These are phyloP conservation scores for Phytophthora lateralis DNA, from an alignment of 352 stramenopile genomes.

Conservation along the genomic window DNA sequence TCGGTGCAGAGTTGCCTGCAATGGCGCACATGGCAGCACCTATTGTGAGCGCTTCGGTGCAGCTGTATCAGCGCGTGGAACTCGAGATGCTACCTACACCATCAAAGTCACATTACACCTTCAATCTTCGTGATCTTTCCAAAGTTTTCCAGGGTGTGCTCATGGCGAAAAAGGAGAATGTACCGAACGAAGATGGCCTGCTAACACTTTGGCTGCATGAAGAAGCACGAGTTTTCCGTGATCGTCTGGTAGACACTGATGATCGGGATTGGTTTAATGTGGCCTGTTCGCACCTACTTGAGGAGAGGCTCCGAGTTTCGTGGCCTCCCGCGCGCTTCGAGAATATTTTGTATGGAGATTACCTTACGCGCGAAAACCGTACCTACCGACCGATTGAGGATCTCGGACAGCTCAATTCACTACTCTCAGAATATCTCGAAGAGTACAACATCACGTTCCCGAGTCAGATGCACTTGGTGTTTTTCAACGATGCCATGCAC, in stretches of 20 bases:
- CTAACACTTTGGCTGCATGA: constrained; percentile 93
- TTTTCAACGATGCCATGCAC: constrained; percentile 95
- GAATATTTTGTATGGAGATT: constrained; percentile 91
- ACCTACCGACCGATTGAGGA: constrained; percentile 78
- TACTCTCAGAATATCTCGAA: constrained; percentile 92
- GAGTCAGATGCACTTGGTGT: constrained; percentile 94
- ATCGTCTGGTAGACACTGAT: constrained; percentile 88
- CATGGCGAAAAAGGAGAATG: constrained; percentile 89
- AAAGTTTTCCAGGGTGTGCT: constrained; percentile 94
- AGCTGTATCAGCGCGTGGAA: constrained; percentile 89
- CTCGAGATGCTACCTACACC: constrained; percentile 91
- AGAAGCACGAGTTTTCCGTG: constrained; percentile 91
- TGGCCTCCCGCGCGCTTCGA: constrained; percentile 74
- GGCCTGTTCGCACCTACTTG: constrained; percentile 71
- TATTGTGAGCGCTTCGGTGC: constrained; percentile 89
- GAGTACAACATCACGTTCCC: constrained; percentile 96
- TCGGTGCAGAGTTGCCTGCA: constrained; percentile 67
- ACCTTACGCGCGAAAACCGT: constrained; percentile 81
- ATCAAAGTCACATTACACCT: constrained; percentile 94
- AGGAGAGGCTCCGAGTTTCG: constrained; percentile 67
- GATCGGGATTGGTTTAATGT: constrained; percentile 91
- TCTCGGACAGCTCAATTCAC: constrained; percentile 62
- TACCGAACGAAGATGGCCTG: constrained; percentile 70
- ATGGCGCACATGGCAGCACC: constrained; percentile 73
- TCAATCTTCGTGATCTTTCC: constrained; percentile 93